Base-by-base conservation (phyloP, 495 filamentous ascomycete genomes). In the Neurospora tetraspora region DNA sequence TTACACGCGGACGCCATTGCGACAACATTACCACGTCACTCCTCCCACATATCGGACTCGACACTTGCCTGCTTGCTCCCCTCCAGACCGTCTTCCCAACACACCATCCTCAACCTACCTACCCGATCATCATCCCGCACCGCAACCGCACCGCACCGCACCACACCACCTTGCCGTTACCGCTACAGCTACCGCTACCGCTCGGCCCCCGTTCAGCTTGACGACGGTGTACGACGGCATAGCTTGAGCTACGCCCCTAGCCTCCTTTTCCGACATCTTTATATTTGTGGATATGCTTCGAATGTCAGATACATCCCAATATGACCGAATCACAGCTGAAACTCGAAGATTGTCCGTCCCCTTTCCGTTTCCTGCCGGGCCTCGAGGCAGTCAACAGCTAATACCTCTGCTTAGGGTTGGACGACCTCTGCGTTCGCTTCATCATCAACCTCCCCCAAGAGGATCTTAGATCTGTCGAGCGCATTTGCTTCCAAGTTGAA, bases 401-500 rank as follows among this genome's bases (percentile, higher is more conserved):
- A 59, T 36, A 71, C 71, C 71, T 71, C 38, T 71, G 59, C 74
- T 76, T 78, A 94, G 92, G 93, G 94, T 86, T 98, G 85, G 94
- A 97, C 90, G 94, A 98, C 83, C 86, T 98, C 68, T 96, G 93
- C 81, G 93, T 96, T 80, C 92, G 88, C 74, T 99, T 99, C 79
- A 94, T 99, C 77, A 93, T 98, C 78, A 98, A 98, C 82, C 86
- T 97, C 69, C 96, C 96, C 27, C 86, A 89, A 74, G 93, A 94
- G 81, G 96, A 98, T 80, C 90, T 98, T 38, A 88, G 90, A 73
- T 93, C 91, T 0, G 92, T 97, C 27, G 93, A 94, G 78, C 92
- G 96, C 74, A 94, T 98, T 78, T 97, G 94, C 82, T 99, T 99
- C 81, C 94, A 98, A 83, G 91, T 99, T 71, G 96, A 99, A 82